Evolutionary conservation across 306 rosid genomes (phyloP).

Genomic region (Aeschynomene evenia): DNA sequence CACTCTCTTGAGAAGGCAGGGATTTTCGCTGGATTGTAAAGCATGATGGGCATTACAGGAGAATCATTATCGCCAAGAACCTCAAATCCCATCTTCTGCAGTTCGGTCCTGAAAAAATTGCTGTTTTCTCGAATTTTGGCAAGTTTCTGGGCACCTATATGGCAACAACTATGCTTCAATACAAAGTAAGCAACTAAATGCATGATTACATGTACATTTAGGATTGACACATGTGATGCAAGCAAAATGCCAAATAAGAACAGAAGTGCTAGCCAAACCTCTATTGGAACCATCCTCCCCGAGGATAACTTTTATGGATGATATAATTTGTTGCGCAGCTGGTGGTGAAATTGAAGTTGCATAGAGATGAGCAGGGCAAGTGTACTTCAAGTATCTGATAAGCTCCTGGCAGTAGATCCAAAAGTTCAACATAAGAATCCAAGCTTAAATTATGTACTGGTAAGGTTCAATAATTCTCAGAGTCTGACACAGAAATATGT

Average conservation of each 20-base stretch:
- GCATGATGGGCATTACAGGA: slow-evolving; percentile 84
- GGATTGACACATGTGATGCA: not conserved
- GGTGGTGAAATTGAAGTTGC: slow-evolving; percentile 88
- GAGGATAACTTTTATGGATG: slow-evolving; percentile 66
- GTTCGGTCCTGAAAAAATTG: slow-evolving; percentile 77
- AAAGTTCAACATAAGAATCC: not conserved
- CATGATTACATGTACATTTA: not conserved
- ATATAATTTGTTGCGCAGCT: slow-evolving; percentile 76
- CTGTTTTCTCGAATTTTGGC: slow-evolving; percentile 71
- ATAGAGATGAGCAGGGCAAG: slow-evolving; percentile 83
- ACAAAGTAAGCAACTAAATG: not conserved
- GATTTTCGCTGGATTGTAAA: slow-evolving; percentile 78
- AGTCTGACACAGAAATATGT: not conserved
- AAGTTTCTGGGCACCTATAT: slow-evolving; percentile 71
- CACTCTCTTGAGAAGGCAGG: slow-evolving; percentile 88
- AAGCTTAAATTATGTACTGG: not conserved
- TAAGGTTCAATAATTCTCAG: not conserved
- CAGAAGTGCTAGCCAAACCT: slow-evolving; percentile 41
- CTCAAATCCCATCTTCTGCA: slow-evolving; percentile 80
- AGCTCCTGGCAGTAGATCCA: slow-evolving; percentile 48
- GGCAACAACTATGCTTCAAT: slow-evolving; percentile 8
- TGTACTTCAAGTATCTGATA: slow-evolving; percentile 61
- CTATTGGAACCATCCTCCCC: slow-evolving; percentile 88
- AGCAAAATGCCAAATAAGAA: not conserved
- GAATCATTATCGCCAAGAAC: slow-evolving; percentile 72